Evolutionary conservation across 208 protist genomes (phyloP).

Genomic region (Trypanosoma grayi): DNA sequence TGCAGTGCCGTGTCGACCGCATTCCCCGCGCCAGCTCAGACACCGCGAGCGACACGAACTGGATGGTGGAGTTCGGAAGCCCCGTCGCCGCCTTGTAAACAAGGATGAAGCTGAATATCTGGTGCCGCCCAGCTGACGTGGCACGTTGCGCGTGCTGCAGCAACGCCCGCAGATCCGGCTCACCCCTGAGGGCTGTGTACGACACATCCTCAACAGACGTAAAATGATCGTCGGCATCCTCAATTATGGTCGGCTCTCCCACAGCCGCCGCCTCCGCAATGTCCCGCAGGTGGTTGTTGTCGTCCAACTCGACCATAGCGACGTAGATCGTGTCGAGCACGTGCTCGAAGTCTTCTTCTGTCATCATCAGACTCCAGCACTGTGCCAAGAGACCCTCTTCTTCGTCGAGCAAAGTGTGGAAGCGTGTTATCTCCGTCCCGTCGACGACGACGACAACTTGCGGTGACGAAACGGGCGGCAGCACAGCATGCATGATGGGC

Average conservation of each 20-base stretch:
- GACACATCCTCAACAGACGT: slow-evolving; percentile 60
- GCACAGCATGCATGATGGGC: slow-evolving; percentile 41
- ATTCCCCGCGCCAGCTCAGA: slow-evolving; percentile 49
- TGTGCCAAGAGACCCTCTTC: slow-evolving; percentile 45
- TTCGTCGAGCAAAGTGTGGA: slow-evolving; percentile 33
- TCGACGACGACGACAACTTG: slow-evolving; percentile 65
- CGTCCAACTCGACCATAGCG: slow-evolving; percentile 46
- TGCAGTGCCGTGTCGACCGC: slow-evolving; percentile 66
- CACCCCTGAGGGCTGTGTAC: slow-evolving; percentile 37
- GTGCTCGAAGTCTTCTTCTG: not conserved
- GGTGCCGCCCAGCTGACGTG: slow-evolving; percentile 23
- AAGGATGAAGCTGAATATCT: slow-evolving; percentile 68
- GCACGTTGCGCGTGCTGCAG: slow-evolving; percentile 16
- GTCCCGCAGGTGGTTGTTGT: slow-evolving; percentile 57
- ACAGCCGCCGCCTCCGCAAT: slow-evolving; percentile 9
- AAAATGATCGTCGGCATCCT: slow-evolving; percentile 63
- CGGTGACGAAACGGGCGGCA: slow-evolving; percentile 30
- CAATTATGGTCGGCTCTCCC: slow-evolving; percentile 51
- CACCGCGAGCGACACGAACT: slow-evolving; percentile 71
- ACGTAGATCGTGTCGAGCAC: slow-evolving; percentile 44
- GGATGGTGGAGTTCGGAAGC: slow-evolving; percentile 66
- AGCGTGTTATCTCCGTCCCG: slow-evolving; percentile 31
- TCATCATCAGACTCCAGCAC: slow-evolving; percentile 15
- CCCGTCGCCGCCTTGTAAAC: slow-evolving; percentile 22
- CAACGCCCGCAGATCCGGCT: slow-evolving; percentile 3